Conservation (phyloP, 2,329 filamentous ascomycete species). For the Colletotrichum karsti region DNA sequence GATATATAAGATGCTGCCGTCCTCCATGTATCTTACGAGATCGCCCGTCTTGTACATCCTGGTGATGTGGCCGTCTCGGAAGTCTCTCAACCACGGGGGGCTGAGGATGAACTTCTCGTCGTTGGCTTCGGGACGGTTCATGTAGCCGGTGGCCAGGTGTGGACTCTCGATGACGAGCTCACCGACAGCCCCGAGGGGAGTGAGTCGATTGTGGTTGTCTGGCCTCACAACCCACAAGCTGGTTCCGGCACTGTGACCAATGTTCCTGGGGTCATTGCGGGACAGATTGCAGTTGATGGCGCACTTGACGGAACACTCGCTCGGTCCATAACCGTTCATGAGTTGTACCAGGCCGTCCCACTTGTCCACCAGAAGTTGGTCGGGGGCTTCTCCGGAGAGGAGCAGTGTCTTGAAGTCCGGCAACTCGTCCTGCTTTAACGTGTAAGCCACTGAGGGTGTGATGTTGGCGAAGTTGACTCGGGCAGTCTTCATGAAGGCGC, state of each 20-base stretch:
- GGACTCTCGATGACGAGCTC: conserved; percentile 11
- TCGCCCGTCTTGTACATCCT: conserved; percentile 21
- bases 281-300: no score
- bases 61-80: not conserved
- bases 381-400: no score
- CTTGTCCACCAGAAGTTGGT: no score
- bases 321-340: no score
- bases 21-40: not conserved
- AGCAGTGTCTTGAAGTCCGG: no score
- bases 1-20: not conserved
- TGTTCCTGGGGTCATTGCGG: not conserved
- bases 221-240: conserved; percentile 34
- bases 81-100: not conserved
- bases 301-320: no score
- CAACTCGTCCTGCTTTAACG: no score
- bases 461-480: no score
- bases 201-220: conserved; percentile 9
- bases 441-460: no score
- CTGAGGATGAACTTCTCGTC: not conserved
- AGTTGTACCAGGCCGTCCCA: no score
- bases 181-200: not conserved
- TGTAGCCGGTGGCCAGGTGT: not conserved
- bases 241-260: not conserved
- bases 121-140: not conserved
- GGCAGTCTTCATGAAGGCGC: no score